Percentiles rank a stretch among this genome's conserved stretches.
phyloP scores from a whole-genome alignment of 768 basidiomycete species.

The Panellus pusillus region DNA sequence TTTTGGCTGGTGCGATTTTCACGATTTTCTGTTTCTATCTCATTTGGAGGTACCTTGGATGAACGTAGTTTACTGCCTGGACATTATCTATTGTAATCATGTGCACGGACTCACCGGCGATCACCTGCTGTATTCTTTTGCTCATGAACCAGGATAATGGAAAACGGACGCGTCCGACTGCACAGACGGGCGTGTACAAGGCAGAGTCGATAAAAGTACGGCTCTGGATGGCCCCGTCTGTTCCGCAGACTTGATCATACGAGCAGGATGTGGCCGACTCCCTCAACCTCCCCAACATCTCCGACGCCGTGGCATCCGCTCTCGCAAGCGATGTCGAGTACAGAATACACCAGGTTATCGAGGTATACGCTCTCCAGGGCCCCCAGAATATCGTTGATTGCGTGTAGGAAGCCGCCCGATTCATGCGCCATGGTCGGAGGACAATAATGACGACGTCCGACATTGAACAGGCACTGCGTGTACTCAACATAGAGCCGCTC shows the following conservation, averaged over 20 bases:
- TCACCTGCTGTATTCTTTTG: too few species aligned
- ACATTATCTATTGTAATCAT: too few species aligned
- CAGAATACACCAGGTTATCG: constrained; percentile 90
- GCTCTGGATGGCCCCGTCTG: constrained; percentile 1
- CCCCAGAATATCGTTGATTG: constrained; percentile 12
- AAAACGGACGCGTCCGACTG: constrained; percentile 3
- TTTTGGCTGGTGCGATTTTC: constrained; percentile 78
- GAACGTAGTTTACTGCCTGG: constrained; percentile 10
- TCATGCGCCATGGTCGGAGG: constrained; percentile 92
- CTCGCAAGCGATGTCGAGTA: constrained; percentile 97
- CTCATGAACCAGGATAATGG: not conserved
- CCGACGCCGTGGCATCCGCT: constrained; percentile 77
- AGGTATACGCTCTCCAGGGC: constrained; percentile 48
- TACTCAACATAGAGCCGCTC: constrained; percentile 93
- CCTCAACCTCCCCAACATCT: constrained; percentile 69
- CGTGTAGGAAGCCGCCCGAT: constrained; percentile 87
- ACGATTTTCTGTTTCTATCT: constrained; percentile 93
- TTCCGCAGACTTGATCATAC: constrained; percentile 8
- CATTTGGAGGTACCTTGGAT: constrained; percentile 89
- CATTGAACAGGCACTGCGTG: constrained; percentile 91
- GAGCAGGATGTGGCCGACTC: constrained; percentile 89
- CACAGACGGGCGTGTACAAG: constrained; percentile 62
- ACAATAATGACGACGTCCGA: constrained; percentile 89
- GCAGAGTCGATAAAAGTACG: constrained; percentile 62
- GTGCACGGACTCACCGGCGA: too few species aligned